Base-by-base conservation (phyloP, 2,329 filamentous ascomycete genomes). In the Paecilomyces sp. region DNA sequence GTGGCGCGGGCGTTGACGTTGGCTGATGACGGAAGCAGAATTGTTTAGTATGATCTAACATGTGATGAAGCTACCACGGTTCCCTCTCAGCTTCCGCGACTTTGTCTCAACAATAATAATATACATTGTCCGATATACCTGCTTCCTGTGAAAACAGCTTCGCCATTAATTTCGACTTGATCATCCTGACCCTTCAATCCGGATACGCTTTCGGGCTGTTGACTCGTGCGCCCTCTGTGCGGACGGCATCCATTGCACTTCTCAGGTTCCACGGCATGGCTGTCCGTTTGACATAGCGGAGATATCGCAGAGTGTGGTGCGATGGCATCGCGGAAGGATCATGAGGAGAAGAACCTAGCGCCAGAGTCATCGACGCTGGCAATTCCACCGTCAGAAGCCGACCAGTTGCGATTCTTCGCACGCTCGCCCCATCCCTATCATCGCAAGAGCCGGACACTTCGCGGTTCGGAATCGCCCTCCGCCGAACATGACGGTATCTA, bases 351-450 rank as follows among this genome's bases (percentile, higher is more conserved):
- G 13, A 15, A 25, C 25, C 22, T 47, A 18, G 33, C 41, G 18
- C 36, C 25, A 25, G 51, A 53, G 24, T 24, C 51, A 22, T 12
- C 51, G 22, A 30, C 5, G 12, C 60, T 63, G 34, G 67, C 67
- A 33, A 36, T 62, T 9, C 61, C 64, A 52, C 54, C 62, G 31
- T 51, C 58, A 3, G 65, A 71, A 33, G 55, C 68, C 6, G 65
- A 70, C 28, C 56, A 68, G 58, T 67, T 85, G 67, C 79, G 82
- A 68, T 72, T 77, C 54, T 78, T 83, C 62, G 83, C 81, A 58
- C 83, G 87, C 66, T 87, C 86, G 52, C 87, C 88, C 54, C 85
- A 89, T 70, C 87, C 87, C 1, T 89, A 89, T 67, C 84, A 85
- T 67, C 84, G 82, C 67, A 53, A 25, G 51, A 53, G 51, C 51